Base-by-base conservation (phyloP, 257 asterid species). In the Ilex aquifolium region DNA sequence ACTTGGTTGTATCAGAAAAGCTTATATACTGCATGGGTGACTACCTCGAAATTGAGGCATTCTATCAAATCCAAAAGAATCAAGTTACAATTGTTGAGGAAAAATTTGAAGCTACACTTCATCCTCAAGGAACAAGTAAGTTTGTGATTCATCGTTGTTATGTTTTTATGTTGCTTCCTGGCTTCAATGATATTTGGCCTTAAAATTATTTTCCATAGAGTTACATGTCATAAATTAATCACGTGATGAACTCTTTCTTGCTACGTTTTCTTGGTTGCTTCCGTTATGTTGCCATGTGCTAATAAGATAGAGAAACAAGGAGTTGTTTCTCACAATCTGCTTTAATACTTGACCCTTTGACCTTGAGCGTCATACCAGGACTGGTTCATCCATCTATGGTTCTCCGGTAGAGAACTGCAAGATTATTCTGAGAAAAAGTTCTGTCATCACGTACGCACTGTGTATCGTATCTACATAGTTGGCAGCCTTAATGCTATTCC, bases 11-110 rank as follows among this genome's bases (percentile, higher is more conserved):
- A 63, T 63, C 91, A 90, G 97, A 81, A 84, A 77, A 83, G 75
- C 77, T 76, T 87, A 31, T 90, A 85, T 44, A 81, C 78, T 75
- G 91, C 94, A 60, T 85, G 91, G 91, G 74, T 80, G 80, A 70
- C 87, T 63, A 76, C 77, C 61, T 75, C 87, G 40, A 87, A 82
- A 66, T 72, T 90, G 82, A 77, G 82, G 69, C 83, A 78, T 62
- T 81, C 80, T 39, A 86, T 85, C 64, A 74, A 58, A 64, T 79
- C 85, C 59, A 87, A 83, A 79, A 80, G 83, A 67, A 76, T 77
- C 72, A 85, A 86, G 65, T 72, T 89, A 61, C 91, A 80, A 60
- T 56, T 72, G 36, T 57, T 79, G 82, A 78, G 73, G 54, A 86
- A 76, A 32, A 81, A 81, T 73, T 58, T 84, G 82, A 86, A 82